Base-by-base conservation (phyloP, 768 basidiomycete genomes). In the Pulveroboletus ravenelii region DNA sequence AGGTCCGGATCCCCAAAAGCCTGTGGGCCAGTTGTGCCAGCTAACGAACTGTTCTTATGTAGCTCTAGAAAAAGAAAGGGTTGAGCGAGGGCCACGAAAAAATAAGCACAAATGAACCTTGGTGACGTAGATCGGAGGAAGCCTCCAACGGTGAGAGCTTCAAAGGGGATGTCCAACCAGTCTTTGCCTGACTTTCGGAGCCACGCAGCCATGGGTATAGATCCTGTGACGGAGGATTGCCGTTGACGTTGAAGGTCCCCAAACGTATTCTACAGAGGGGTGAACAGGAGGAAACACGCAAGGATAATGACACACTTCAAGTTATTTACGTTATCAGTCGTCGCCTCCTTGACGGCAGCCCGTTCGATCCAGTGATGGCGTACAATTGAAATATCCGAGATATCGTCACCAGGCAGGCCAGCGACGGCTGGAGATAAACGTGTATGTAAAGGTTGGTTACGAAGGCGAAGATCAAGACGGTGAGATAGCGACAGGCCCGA, bases 231-330 rank as follows among this genome's bases (percentile, higher is more conserved):
- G 90, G 87, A 34, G 78, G 56, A 59, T 82, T 83, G 1, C 87
- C 89, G 57, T 90, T 89, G 41, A 92, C 89, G 57, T 93, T 93
- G 72, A 92, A 93, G 0, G 87, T 88, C 18, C 89, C 88, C 15
- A 86, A 52, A 6, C 87, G 82, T 43, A 91, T 61, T 30, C 86
- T 87, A 32, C 23, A 48, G 30, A 18, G 25, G 7, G 18, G 27
- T 56, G 37, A 55, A 32, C 1, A 23, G 30, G 40, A 10, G 18
- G 13, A 41, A 23, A 47, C 17, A 25, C 12, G 9, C 9, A 17
- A 25, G 23, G 17, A 42, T 7, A 17, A 42, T 17, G 38, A 35
- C 56, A 32, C 41, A 67, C 68, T 55, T 64, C 17, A 70, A 41
- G 29, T 41, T 54, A 9, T 60, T 53, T 54, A 35, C 64, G 55